Evolutionary conservation across 2,329 filamentous ascomycete genomes (phyloP), one percentile per base, ranked within the genome.

Genomic region (Neonectria sp.): DNA sequence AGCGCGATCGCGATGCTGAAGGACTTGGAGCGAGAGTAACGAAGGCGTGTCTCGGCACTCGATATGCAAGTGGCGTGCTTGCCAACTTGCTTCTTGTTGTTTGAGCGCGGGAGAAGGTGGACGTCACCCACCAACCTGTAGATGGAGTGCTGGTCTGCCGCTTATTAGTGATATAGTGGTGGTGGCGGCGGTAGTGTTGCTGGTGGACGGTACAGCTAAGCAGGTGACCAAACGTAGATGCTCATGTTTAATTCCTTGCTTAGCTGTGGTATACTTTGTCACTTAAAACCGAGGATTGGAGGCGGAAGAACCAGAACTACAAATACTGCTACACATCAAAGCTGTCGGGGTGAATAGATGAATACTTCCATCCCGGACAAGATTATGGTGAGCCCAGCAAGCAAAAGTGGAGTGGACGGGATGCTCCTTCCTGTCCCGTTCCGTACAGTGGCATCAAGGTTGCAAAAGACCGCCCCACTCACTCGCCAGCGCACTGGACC

Each of bases 401-500:
- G 33, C 33, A 35, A 35, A 35, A 35, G 33, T 33, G 33, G 33
- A 35, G 33, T 13, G 33, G 12, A 35, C 33, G 33, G 33, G 33
- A 35, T 13, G 33, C 33, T 35, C 33, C 11, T 35, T 35, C 33
- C 12, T 35, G 33, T 29, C 46, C 46, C 25, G 17, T 29, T 29
- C 5, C 5, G 48, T 8, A 51, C 15, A 35, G 31, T 53, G 33
- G n/a, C 51, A 53, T 53, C 51, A 37, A 37, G 31, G 51, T 35
- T 53, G 51, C 17, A 27, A 29, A 31, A 33, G 21, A n/a, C 15
- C 55, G 52, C 62, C 62, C 55, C 40, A 60, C 51, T 53, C 17
- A 17, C 21, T 35, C 59, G 53, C 58, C 63, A 61, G 53, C 58
- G 12, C 63, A 61, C 55, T 29, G 27, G 33, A 12, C 35, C 31